Base-by-base conservation (phyloP, 2,329 filamentous ascomycete genomes). In the Myriangium duriaei region DNA sequence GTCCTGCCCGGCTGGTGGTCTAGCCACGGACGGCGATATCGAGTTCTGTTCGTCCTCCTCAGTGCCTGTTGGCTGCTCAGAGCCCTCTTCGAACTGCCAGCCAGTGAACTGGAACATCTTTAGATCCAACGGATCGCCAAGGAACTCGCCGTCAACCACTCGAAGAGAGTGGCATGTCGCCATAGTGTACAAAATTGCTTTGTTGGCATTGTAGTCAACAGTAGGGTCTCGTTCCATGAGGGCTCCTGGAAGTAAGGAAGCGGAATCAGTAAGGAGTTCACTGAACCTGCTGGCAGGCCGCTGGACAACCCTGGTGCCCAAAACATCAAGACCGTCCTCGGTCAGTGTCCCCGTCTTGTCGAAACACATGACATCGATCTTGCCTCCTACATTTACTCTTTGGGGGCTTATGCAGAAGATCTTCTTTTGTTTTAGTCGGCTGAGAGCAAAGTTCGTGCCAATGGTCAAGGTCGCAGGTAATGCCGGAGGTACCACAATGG, bases 381-480 rank as follows among this genome's bases (percentile, higher is more conserved):
- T 96, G 34, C 92, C 91, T 11, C 83, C 91, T 4, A 98, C 86
- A 51, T 96, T 98, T 40, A 98, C 88, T 51, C 91, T 75, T 53
- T 98, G 91, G 0, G 92, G 91, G 48, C 88, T 96, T 52, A 96
- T 98, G 54, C 91, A 98, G 54, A 94, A 98, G 26, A 98, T 95
- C 30, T 86, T 73, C 56, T 92, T 87, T 46, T 79, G 75, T 60
- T 86, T 94, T 18, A 98, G 67, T 16, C 91, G 76, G 9, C 74
- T 79, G 2, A 98, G 65, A 2, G 91, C 92, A 57, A 98, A 98
- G 55, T 88, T 96, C 11, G 85, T 96, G 30, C 91, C 91, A 49
- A 98, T 98, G 0, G 86, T 94, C 33, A 98, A 68, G 0, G 91
- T 98, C 2, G 91, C 91, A 1, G 91, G 92, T 5, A 98, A 67